phyloP scores from a whole-genome alignment of 805 yeast genomes.

The Saturnispora gosingensis region DNA sequence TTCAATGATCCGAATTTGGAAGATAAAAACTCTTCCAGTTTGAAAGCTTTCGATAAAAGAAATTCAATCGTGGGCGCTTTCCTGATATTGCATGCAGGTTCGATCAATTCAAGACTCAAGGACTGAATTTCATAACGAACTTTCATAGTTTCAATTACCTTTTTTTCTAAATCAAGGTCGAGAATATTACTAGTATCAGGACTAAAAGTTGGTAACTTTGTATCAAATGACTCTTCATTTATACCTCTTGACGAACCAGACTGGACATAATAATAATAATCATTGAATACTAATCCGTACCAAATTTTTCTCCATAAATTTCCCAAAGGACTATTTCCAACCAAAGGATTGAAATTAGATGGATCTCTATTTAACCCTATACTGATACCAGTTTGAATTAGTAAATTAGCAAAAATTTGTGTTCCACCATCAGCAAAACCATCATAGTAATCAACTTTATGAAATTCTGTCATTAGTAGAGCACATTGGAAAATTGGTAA shows the following conservation, averaged over 20 bases:
- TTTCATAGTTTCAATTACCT: conserved; percentile 28
- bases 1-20: conserved; percentile 26
- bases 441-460: conserved; percentile 39
- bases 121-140: conserved; percentile 26
- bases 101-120: conserved; percentile 28
- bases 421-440: conserved; percentile 50
- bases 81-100: conserved; percentile 32
- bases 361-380: conserved; percentile 68
- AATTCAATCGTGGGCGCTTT: conserved; percentile 30
- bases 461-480: conserved; percentile 41
- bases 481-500: conserved; percentile 47
- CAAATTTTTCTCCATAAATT: conserved; percentile 52
- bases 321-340: conserved; percentile 19
- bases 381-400: conserved; percentile 57
- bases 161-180: conserved; percentile 34
- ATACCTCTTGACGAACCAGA: conserved; percentile 41
- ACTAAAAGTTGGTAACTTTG: conserved; percentile 37
- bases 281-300: conserved; percentile 40
- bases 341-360: conserved; percentile 30
- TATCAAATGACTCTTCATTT: conserved; percentile 37
- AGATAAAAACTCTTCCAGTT: conserved; percentile 30
- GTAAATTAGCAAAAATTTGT: conserved; percentile 44
- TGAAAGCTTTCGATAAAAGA: conserved; percentile 28
- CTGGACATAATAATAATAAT: conserved; percentile 35
- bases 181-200: conserved; percentile 27